Evolutionary conservation across 805 yeast species (phyloP), one percentile per base, ranked within the genome.

Genomic region (Ogataea trehaloabstinens): DNA sequence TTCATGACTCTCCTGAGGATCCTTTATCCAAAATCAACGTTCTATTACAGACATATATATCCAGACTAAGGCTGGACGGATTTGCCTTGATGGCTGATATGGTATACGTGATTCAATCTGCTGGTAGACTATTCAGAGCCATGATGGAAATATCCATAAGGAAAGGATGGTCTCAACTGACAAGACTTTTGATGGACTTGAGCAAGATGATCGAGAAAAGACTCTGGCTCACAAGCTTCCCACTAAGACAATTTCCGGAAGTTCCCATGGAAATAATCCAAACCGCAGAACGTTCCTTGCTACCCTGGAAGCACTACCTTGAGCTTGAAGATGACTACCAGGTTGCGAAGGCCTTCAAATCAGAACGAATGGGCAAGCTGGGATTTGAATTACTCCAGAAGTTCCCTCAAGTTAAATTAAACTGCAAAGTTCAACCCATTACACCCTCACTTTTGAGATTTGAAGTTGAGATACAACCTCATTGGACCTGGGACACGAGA

Each of bases 11-110:
- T 4, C 64, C 80, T 0, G 78, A 73, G 31, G 91, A 87, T 42
- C 81, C 90, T 0, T 58, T 77, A 13, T 84, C 95, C 0, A 93
- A 93, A 58, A 75, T 86, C 16, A 88, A 82, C 48, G 77, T 88
- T 6, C 61, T 93, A 25, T 64, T 93, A 10, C 99, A 93, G 55
- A 76, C 96, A 0, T 88, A 85, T 52, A 85, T 93, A n/a, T 85
- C 96, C 1, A 64, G 81, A 25, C 65, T 90, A 18, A 66, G 70
- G 7, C 66, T 93, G 13, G 93, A 85, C 1, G 98, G 98, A 0
- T 86, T 87, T 65, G 96, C 97, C 0, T 63, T 95, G 44, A 79
- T 84, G 73, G 80, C 96, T 0, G 99, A 93, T 66, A 88, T 90
- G 96, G 72, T 87, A 3, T 93, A 86, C 56, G 78, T 93, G 28